A percentile compares a stretch with the other conserved stretches of the same genome.
These are phyloP conservation scores for Aspergillus jensenii DNA, from an alignment of 2,329 filamentous ascomycete species.

Conservation along the genomic window DNA sequence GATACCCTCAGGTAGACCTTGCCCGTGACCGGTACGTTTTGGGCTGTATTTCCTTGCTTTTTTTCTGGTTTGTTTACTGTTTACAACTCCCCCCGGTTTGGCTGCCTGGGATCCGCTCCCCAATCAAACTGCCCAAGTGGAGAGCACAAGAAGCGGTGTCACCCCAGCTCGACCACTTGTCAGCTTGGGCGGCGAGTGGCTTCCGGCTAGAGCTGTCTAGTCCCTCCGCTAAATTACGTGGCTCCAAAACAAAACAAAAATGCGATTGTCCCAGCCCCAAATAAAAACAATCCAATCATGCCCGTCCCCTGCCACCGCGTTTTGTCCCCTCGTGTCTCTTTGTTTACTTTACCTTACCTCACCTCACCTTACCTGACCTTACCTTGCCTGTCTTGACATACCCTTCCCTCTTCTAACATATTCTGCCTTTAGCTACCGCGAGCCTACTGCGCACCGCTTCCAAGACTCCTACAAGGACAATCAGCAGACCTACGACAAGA, in stretches of 20 bases:
- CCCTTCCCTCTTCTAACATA: constrained; percentile 20
- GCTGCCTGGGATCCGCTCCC: not conserved
- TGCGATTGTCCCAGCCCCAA: constrained; percentile 14
- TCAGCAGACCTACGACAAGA: constrained; percentile 41
- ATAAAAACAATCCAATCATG: constrained; percentile 19
- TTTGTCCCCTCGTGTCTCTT: constrained; percentile 7
- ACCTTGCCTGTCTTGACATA: constrained; percentile 21
- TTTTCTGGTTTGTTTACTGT: constrained; percentile 8
- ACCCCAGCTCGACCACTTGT: constrained; percentile 4
- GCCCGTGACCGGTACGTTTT: constrained; percentile 50
- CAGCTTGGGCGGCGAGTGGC: constrained; percentile 6
- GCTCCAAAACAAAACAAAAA: constrained; percentile 25
- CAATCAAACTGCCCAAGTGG: constrained; percentile 19
- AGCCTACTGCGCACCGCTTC: constrained; percentile 53
- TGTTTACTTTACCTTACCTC: constrained; percentile 8
- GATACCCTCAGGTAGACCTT: constrained; percentile 51
- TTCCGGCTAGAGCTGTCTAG: constrained; percentile 20
- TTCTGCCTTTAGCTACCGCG: constrained; percentile 51
- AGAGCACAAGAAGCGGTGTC: constrained; percentile 25
- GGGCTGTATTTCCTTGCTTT: constrained; percentile 16
- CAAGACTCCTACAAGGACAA: constrained; percentile 44
- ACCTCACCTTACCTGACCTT: constrained; percentile 12
- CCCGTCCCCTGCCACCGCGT: constrained; percentile 6
- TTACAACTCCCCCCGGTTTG: not conserved
- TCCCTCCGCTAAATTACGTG: constrained; percentile 24